These are phyloP conservation scores for Nigrospora osmanthi DNA, from an alignment of 2,329 filamentous ascomycete genomes.

Conservation along the genomic window DNA sequence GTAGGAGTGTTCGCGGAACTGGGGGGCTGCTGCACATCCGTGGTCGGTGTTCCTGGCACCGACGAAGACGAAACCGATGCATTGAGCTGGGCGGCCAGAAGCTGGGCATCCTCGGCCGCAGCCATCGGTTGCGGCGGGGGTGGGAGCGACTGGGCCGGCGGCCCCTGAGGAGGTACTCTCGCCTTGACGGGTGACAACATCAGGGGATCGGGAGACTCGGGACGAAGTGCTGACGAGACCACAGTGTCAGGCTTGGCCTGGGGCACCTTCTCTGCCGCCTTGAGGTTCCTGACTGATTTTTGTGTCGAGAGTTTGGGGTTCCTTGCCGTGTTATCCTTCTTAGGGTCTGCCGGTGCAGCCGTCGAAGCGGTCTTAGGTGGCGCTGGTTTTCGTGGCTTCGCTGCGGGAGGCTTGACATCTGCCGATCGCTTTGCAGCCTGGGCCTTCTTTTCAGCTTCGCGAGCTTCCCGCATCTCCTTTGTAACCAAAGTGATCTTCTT, in stretches of 20 bases:
- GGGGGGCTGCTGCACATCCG: not conserved
- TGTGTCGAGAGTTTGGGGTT: not conserved
- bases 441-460: slow-evolving; percentile 18
- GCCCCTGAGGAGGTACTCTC: not conserved
- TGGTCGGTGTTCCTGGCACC: not conserved
- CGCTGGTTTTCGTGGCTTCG: no score
- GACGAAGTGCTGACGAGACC: not conserved
- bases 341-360: not conserved
- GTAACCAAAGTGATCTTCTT: slow-evolving; percentile 56
- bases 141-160: not conserved
- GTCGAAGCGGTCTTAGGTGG: not conserved
- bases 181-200: not conserved
- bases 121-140: no score
- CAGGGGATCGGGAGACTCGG: not conserved
- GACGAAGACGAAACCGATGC: not conserved
- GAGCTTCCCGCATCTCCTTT: slow-evolving; percentile 49
- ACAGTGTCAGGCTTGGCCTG: no score
- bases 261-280: no score
- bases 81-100: not conserved
- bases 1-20: not conserved
- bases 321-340: not conserved
- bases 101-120: no score
- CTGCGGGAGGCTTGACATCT: no score
- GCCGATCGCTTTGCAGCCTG: slow-evolving; percentile 1
- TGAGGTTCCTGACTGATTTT: no score